Conservation (phyloP, 2,329 filamentous ascomycete genomes). For the Nigrospora sphaerica region DNA sequence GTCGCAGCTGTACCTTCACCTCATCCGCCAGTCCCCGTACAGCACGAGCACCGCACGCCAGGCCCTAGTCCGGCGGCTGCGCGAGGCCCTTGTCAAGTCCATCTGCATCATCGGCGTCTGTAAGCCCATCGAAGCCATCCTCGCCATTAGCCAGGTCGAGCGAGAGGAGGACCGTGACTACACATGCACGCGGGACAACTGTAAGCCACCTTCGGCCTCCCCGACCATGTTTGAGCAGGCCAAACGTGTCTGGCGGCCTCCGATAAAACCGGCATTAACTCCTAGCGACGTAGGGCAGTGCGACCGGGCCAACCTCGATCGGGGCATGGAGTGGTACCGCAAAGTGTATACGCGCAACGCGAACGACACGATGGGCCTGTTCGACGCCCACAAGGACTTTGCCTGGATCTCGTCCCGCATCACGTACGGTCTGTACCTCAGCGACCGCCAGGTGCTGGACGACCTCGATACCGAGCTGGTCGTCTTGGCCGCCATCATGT, state of each 20-base stretch:
- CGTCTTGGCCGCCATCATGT: constrained; percentile 48
- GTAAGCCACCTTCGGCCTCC: too few relatives aligned
- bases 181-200: constrained; percentile 40
- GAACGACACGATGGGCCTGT: constrained; percentile 22
- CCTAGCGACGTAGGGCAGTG: constrained; percentile 24
- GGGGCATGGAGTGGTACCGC: constrained; percentile 47
- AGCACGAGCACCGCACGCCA: constrained; percentile 34
- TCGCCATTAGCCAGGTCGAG: constrained; percentile 46
- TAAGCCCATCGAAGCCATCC: constrained; percentile 54
- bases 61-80: constrained; percentile 39
- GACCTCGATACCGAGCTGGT: constrained; percentile 48
- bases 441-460: constrained; percentile 46
- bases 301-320: constrained; percentile 44
- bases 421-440: constrained; percentile 51
- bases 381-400: constrained; percentile 29
- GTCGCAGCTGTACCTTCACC: constrained; percentile 47
- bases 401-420: constrained; percentile 47
- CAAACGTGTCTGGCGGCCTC: constrained; percentile 28
- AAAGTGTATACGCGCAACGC: constrained; percentile 48
- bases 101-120: constrained; percentile 52
- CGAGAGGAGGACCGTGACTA: constrained; percentile 49
- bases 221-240: too few relatives aligned
- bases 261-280: too few relatives aligned
- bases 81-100: constrained; percentile 54
- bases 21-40: constrained; percentile 41